Percentiles rank a stretch among this genome's conserved stretches.
Evolutionary conservation across 208 protist species (phyloP).

Genomic region (Crithidia sp.): DNA sequence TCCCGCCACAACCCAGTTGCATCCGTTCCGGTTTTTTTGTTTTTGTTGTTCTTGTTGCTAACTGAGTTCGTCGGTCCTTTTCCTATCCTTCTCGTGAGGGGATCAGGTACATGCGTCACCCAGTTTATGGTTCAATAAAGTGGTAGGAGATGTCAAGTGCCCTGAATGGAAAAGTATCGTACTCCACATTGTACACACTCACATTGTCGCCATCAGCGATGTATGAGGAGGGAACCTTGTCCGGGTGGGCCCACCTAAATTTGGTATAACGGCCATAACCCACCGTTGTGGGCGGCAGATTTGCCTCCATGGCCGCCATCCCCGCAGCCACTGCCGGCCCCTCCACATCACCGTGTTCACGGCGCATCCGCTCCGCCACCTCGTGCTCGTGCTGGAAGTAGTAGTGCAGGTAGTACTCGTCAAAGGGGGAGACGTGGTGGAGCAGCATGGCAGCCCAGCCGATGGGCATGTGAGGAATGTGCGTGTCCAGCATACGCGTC

Average conservation of each 20-base stretch:
- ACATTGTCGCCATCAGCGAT: background rate
- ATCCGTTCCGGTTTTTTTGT: too few relatives aligned
- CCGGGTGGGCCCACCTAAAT: background rate
- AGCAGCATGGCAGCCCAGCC: slow-evolving; percentile 9
- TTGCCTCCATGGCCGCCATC: background rate
- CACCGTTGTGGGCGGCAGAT: background rate
- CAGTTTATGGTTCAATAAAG: too few relatives aligned
- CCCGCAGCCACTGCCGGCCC: background rate
- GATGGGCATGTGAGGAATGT: background rate
- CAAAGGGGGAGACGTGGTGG: slow-evolving; percentile 10
- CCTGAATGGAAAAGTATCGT: background rate
- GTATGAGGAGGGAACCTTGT: background rate
- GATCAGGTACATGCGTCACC: too few relatives aligned
- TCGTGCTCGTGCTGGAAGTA: slow-evolving; percentile 19
- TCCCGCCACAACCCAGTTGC: too few relatives aligned
- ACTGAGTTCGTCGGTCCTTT: too few relatives aligned
- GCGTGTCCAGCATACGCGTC: background rate
- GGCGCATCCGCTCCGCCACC: background rate
- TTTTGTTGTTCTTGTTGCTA: too few relatives aligned
- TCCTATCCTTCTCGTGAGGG: too few relatives aligned
- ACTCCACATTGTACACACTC: slow-evolving; percentile 3
- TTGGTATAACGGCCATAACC: background rate
- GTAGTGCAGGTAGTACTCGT: slow-evolving; percentile 20
- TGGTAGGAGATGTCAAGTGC: too few relatives aligned
- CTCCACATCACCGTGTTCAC: background rate